Evolutionary conservation across 495 filamentous ascomycete species (phyloP), one percentile per base, ranked within the genome.

Genomic region (Acidomyces sp.): DNA sequence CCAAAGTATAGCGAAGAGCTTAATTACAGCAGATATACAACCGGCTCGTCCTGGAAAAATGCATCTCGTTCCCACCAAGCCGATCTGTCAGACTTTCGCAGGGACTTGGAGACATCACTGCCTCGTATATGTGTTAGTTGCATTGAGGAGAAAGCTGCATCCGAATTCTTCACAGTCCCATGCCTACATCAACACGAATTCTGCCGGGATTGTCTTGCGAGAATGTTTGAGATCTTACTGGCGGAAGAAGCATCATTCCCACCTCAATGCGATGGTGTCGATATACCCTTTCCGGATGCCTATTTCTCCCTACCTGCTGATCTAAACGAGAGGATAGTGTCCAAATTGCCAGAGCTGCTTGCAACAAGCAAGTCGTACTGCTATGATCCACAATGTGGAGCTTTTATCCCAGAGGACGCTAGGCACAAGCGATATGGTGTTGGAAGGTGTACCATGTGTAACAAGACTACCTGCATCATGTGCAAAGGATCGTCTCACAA

Each of bases 201-300:
- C 32, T 47, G 44, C 17, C 28, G 38, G 4, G 26, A 2, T 4
- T 45, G 47, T 28, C 13, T 50, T 5, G 47, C 23, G 2, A 11
- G 41, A 18, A 25, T 50, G 13, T 45, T 50, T 22, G 15, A 38
- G n/a, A 29, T 38, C 1, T 28, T 37, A 2, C 29, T 50, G 27
- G 35, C 21, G 3, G 48, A 52, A 18, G 49, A 52, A 7, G 12
- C 49, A 16, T 23, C 39, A 16, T 52, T 48, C 34, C 49, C 49
- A 13, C 49, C 49, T 4, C 33, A 33, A 6, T 52, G 49, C 24
- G 32, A 35, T 30, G 21, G 20, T 21, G 17, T 32, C 4, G 33
- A 12, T 9, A 39, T 52, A 18, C 39, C 37, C 1, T 27, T 52
- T 2, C 3, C 23, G 12, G 10, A 13, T 4, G 45, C 44, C 41